These are phyloP conservation scores for Fraxinus pennsylvanica DNA, from an alignment of 257 asterid species.

Conservation along the genomic window DNA sequence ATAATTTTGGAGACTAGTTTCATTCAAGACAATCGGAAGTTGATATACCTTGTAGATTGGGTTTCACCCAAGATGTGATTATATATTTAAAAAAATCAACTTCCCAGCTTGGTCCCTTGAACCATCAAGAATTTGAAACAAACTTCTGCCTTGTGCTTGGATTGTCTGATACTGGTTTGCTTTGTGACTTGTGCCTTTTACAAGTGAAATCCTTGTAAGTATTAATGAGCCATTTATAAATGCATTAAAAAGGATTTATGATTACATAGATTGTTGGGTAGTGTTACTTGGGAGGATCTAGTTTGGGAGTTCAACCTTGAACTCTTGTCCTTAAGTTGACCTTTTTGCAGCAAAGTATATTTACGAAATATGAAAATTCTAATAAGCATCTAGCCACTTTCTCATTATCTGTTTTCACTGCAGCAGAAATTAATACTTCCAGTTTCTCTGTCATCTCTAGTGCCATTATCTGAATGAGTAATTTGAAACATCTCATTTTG, in stretches of 20 bases:
- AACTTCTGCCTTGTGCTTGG: neutral
- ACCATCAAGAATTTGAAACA: neutral
- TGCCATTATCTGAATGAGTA: neutral
- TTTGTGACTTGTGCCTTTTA: neutral
- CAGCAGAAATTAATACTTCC: neutral
- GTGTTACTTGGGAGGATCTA: neutral
- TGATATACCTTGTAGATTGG: too few species aligned
- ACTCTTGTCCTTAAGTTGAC: neutral
- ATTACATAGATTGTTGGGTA: neutral
- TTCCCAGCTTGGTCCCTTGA: neutral
- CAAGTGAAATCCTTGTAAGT: neutral
- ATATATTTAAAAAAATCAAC: too few species aligned
- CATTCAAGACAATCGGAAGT: too few species aligned
- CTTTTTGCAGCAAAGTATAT: neutral
- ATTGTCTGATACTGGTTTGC: neutral
- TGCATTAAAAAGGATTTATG: neutral
- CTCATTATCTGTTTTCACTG: neutral
- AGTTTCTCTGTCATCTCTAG: neutral
- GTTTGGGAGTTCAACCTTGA: neutral
- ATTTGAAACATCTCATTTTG: neutral
- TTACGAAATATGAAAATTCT: neutral
- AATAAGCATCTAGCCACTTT: neutral
- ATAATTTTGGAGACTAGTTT: too few species aligned
- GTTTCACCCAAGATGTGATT: too few species aligned
- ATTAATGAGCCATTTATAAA: neutral